These are phyloP conservation scores for Silene vulgaris DNA, from an alignment of 179 eudicot genomes.

Conservation along the genomic window DNA sequence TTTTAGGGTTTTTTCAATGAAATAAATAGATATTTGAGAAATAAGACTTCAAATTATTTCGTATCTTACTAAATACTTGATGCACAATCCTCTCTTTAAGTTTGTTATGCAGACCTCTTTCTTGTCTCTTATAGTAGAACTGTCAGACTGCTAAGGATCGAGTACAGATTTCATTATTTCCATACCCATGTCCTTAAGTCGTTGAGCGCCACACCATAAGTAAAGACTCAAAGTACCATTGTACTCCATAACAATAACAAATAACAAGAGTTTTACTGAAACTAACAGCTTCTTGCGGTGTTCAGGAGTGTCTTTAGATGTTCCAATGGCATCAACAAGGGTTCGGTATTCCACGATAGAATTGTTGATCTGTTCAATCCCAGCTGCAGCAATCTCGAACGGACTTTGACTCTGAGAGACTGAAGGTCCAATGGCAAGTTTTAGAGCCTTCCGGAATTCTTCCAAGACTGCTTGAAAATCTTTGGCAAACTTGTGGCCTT, in stretches of 20 bases:
- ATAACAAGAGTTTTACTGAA: background rate
- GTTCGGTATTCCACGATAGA: background rate
- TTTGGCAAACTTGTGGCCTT: conserved; percentile 67
- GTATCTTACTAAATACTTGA: too few species aligned
- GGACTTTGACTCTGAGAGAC: background rate
- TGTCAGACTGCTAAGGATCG: too few species aligned
- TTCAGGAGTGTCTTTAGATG: conserved; percentile 14
- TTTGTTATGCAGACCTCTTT: too few species aligned
- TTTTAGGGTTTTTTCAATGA: too few species aligned
- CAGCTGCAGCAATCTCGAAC: conserved; percentile 2
- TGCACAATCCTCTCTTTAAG: too few species aligned
- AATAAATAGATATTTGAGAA: too few species aligned
- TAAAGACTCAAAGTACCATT: background rate
- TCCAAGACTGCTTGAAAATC: conserved; percentile 56
- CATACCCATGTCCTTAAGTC: too few species aligned
- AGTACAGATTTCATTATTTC: too few species aligned
- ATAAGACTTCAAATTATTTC: too few species aligned
- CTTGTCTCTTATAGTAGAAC: too few species aligned
- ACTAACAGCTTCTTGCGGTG: conserved; percentile 17
- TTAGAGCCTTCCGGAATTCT: conserved; percentile 65
- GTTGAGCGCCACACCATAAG: too few species aligned
- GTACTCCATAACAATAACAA: background rate
- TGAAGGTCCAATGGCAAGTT: conserved; percentile 36
- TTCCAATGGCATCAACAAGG: conserved; percentile 11
- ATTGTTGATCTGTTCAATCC: conserved; percentile 1